A percentile compares a stretch with the other conserved stretches of the same genome.
Evolutionary conservation across 768 basidiomycete genomes (phyloP).

Genomic region (Sistotremastrum niveocremeum): DNA sequence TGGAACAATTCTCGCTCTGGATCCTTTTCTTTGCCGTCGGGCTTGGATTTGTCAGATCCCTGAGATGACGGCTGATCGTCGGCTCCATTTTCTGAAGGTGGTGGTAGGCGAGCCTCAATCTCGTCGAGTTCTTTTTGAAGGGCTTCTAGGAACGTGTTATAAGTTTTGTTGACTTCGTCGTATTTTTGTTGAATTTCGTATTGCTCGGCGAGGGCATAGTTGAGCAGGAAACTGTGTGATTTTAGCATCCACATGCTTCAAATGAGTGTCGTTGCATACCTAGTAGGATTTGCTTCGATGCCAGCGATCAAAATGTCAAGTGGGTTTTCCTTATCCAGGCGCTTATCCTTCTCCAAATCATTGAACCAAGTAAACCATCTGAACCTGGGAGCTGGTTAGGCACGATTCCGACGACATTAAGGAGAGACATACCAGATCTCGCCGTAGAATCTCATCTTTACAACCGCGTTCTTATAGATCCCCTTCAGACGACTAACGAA

Average conservation of each 20-base stretch:
- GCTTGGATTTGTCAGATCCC: conserved; percentile 15
- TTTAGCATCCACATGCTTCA: background rate
- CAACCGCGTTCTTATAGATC: conserved; percentile 80
- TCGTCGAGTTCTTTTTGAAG: conserved; percentile 53
- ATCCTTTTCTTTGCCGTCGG: conserved; percentile 4
- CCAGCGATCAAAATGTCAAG: conserved; percentile 69
- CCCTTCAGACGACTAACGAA: conserved; percentile 61
- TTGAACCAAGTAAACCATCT: conserved; percentile 82
- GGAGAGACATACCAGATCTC: conserved; percentile 68
- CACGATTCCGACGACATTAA: background rate
- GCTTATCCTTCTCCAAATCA: conserved; percentile 40
- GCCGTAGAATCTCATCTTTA: conserved; percentile 86
- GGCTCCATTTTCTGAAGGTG: background rate
- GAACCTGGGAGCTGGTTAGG: conserved; percentile 41
- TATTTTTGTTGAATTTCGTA: conserved; percentile 52
- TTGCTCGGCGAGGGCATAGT: conserved; percentile 74
- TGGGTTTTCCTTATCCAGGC: conserved; percentile 49
- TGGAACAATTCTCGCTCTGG: conserved; percentile 19
- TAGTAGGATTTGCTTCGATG: conserved; percentile 74
- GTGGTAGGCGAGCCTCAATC: conserved; percentile 27
- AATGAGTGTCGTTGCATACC: conserved; percentile 26
- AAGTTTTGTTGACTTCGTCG: conserved; percentile 56
- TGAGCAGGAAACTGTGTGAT: conserved; percentile 62
- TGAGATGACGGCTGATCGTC: too few relatives aligned
- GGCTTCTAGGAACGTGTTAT: conserved; percentile 54